Evolutionary conservation across 208 protist genomes (phyloP), one percentile per base, ranked within the genome.

Genomic region (Leishmania tropica): DNA sequence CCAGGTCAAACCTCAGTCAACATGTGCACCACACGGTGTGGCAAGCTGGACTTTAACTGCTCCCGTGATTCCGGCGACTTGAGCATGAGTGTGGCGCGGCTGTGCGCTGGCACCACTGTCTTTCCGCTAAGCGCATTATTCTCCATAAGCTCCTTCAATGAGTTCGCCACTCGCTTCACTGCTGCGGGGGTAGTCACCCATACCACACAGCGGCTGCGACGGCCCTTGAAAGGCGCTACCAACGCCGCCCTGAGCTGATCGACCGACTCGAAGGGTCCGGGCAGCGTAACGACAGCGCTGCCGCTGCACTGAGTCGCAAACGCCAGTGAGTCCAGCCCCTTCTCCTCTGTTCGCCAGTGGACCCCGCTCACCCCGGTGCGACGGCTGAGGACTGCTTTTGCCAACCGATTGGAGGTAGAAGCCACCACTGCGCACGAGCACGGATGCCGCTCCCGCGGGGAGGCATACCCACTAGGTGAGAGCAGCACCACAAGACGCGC

Each of bases 21-120:
- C 91, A 94, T 93, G 81, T 96, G 93, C 54, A 96, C 91, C 56
- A 94, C 91, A 67, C 93, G 89, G 65, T 96, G 91, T 24, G 90
- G 93, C 56, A 94, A 75, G n/a, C 78, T 73, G 7, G 88, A 77
- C 80, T 92, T 94, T 8, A 96, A 79, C 79, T 87, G 76, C 79
- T 91, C 90, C 10, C 93, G 87, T 21, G 78, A 73, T 60, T 87
- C 74, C 13, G 77, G 42, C 3, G 89, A 88, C 48, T 87, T 47
- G 35, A 96, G 58, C 31, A 95, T 80, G 56, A 96, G 83, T 8
- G 89, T 62, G 21, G 84, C 93, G 60, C 87, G 88, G 0, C 82
- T 85, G n/a, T 87, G 85, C 45, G 64, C 51, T 21, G 85, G 88
- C 53, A 94, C 81, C 70, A 96, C 85, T 31, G 42, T 48, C 13